Percentiles rank a stretch among this genome's conserved stretches.
Conservation (phyloP, 495 filamentous ascomycete genomes). For the Aspergillus egyptiacus region DNA sequence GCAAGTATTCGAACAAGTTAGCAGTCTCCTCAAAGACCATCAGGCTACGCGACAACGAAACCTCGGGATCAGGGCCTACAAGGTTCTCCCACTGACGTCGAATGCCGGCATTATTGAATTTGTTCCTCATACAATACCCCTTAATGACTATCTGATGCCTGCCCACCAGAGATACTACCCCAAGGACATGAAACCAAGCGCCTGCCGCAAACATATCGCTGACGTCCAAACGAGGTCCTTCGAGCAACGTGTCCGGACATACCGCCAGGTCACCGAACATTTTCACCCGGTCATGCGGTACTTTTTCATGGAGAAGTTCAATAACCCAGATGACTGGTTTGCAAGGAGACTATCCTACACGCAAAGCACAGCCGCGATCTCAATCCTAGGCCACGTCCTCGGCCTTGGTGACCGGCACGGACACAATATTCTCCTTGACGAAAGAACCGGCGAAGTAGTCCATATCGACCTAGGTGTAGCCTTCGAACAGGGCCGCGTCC, state of each 20-base stretch:
- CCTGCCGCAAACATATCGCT: conserved; percentile 70
- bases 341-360: conserved; percentile 80
- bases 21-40: conserved; percentile 76
- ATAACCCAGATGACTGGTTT: conserved; percentile 95
- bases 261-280: conserved; percentile 63
- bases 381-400: conserved; percentile 87
- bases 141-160: conserved; percentile 86
- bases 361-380: conserved; percentile 86
- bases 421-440: conserved; percentile 92
- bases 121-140: conserved; percentile 81
- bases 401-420: conserved; percentile 95
- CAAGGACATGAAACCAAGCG: conserved; percentile 66
- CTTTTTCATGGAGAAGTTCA: conserved; percentile 94
- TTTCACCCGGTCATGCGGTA: conserved; percentile 94
- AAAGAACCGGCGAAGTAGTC: conserved; percentile 84
- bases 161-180: conserved; percentile 84
- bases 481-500: conserved; percentile 88
- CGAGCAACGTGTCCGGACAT: conserved; percentile 67
- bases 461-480: conserved; percentile 96
- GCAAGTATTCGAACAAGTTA: conserved; percentile 96
- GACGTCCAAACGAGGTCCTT: conserved; percentile 61
- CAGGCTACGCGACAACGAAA: conserved; percentile 81
- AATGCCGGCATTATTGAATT: conserved; percentile 95
- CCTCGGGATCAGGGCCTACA: conserved; percentile 87
- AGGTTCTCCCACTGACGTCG: conserved; percentile 80